Evolutionary conservation across 2,329 filamentous ascomycete species (phyloP), one percentile per base, ranked within the genome.

Genomic region (Calonectria multiphialidica): DNA sequence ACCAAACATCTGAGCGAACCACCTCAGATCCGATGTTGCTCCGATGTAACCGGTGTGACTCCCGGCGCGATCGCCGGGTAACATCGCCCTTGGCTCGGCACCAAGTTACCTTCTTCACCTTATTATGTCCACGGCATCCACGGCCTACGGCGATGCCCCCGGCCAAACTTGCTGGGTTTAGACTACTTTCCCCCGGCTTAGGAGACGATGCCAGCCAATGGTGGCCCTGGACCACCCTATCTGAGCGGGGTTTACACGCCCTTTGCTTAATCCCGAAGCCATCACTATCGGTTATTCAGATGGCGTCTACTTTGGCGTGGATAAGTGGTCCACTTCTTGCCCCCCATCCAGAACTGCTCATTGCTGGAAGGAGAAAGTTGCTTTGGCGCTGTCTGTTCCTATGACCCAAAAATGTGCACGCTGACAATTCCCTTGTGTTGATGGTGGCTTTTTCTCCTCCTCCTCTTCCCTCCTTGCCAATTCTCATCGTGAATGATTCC

Each of bases 141-240:
- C 28, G 8, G 28, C 28, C 28, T 30, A 45, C 66, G 40, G 28
- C 50, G n/a, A 45, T 55, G 35, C 49, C 44, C 57, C 65, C 66
- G 53, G 49, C 61, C 66, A 71, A 62, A 55, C 55, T 28, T 61
- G 55, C 57, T 40, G 47, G 47, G 53, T 57, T 57, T 30, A 40
- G 16, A 50, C 64, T 55, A 59, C 42, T 68, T 74, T 73, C 71
- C 75, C 77, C 77, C 77, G 75, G 75, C 77, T 78, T 72, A 75
- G 75, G 77, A 74, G 62, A 23, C 49, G 37, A 42, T 57, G 30
- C 44, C 53, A 68, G 50, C 76, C 75, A 76, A 78, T 79, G 28
- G 49, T 66, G 50, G 62, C n/a, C 35, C 49, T 18, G 30, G 42
- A 33, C 64, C 44, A 47, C 68, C 68, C 71, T 76, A 73, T 75